phyloP scores from a whole-genome alignment of 306 rosid genomes.

The Vicia villosa region DNA sequence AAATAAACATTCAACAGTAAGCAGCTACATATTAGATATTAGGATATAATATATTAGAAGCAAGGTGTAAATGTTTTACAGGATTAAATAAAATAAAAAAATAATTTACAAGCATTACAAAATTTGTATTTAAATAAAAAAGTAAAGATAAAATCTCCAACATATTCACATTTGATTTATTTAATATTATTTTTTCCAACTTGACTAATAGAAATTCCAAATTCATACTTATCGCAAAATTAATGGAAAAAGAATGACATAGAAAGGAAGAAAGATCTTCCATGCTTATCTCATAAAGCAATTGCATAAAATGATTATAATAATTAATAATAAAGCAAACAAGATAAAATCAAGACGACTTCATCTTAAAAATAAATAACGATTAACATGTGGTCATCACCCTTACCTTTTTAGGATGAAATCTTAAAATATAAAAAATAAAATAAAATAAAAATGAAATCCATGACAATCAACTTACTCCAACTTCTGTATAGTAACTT shows the following conservation, averaged over 20 bases:
- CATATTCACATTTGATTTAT: constrained; percentile 15
- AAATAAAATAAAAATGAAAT: no score
- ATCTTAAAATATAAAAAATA: no score
- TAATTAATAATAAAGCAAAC: not conserved
- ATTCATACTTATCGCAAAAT: constrained; percentile 1
- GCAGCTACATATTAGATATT: constrained; percentile 14
- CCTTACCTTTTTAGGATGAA: not conserved
- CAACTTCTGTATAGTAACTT: no score
- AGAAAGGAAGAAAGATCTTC: not conserved
- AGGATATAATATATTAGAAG: no score
- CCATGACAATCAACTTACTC: no score
- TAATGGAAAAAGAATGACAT: not conserved
- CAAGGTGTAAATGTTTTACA: no score
- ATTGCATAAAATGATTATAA: not conserved
- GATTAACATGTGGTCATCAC: not conserved
- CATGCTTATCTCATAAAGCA: not conserved
- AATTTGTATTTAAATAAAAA: not conserved
- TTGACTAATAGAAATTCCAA: constrained; percentile 1
- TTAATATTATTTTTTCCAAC: not conserved
- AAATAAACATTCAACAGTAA: constrained; percentile 17
- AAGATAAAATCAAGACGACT: not conserved
- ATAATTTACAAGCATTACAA: no score
- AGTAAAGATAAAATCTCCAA: not conserved
- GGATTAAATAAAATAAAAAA: no score
- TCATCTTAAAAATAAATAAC: no score